A percentile compares a stretch with the other conserved stretches of the same genome.
phyloP scores from a whole-genome alignment of 148 eudicot genomes.

The Selenicereus undatus region DNA sequence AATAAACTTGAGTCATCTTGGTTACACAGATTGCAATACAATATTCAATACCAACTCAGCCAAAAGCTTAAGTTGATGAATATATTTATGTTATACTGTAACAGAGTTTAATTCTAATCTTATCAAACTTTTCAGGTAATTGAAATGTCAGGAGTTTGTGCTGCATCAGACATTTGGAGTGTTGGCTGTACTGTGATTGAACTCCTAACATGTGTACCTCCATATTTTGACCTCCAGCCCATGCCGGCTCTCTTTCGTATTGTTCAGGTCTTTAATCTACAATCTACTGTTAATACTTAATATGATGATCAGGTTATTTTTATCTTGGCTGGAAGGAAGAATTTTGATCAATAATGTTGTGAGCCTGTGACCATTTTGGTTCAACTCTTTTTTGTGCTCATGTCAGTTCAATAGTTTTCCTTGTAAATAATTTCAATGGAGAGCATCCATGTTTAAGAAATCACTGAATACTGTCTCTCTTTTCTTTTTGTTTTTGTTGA shows the following conservation, averaged over 20 bases:
- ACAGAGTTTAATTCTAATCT: neutral
- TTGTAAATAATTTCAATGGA: neutral
- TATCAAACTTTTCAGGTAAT: slow-evolving; percentile 62
- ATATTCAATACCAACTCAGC: no score
- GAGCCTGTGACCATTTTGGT: neutral
- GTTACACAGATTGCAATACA: no score
- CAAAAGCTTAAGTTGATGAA: no score
- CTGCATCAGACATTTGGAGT: slow-evolving; percentile 99
- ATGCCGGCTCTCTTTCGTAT: slow-evolving; percentile 99
- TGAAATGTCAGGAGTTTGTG: slow-evolving; percentile 99
- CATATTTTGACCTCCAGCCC: slow-evolving; percentile 97
- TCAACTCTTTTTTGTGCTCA: neutral
- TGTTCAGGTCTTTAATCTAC: slow-evolving; percentile 63
- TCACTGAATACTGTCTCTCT: no score
- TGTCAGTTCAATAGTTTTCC: neutral
- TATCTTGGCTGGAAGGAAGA: neutral
- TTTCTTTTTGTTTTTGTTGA: no score
- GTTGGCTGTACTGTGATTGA: slow-evolving; percentile 99
- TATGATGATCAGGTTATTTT: neutral
- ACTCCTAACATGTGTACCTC: slow-evolving; percentile 96
- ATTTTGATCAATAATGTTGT: slow-evolving; percentile 8
- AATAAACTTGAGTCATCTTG: no score
- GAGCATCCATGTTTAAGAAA: neutral
- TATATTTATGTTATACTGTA: no score
- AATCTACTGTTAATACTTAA: neutral